Conservation (phyloP, 2,329 filamentous ascomycete genomes). For the Cladobotryum mycophilum region DNA sequence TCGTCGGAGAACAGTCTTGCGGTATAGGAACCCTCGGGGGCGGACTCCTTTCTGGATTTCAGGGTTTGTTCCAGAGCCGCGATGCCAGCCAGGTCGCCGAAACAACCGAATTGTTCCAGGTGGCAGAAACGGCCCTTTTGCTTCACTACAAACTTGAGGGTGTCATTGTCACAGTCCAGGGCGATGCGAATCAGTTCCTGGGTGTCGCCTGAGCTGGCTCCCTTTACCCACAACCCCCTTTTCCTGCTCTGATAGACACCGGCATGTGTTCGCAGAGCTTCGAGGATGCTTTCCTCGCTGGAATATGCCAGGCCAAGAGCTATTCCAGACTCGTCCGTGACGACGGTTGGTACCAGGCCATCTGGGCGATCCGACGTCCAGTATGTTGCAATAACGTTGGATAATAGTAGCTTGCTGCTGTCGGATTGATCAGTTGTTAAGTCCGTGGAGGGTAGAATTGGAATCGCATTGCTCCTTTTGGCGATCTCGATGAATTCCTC, state of each 20-base stretch:
- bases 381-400: slow-evolving; percentile 64
- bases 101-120: slow-evolving; percentile 85
- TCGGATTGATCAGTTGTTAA: slow-evolving; percentile 65
- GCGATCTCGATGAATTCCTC: slow-evolving; percentile 42
- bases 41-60: slow-evolving; percentile 70
- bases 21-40: slow-evolving; percentile 88
- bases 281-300: slow-evolving; percentile 80
- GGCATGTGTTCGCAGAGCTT: slow-evolving; percentile 69
- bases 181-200: slow-evolving; percentile 82
- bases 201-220: slow-evolving; percentile 86
- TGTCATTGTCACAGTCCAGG: slow-evolving; percentile 90
- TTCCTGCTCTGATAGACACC: slow-evolving; percentile 97
- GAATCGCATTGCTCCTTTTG: slow-evolving; percentile 53
- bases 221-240: slow-evolving; percentile 94
- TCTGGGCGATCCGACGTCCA: slow-evolving; percentile 79
- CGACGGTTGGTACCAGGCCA: slow-evolving; percentile 80
- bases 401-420: slow-evolving; percentile 49
- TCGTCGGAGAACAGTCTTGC: slow-evolving; percentile 86
- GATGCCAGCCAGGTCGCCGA: slow-evolving; percentile 76
- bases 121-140: slow-evolving; percentile 95
- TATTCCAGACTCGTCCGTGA: slow-evolving; percentile 79
- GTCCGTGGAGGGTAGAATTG: slow-evolving; percentile 64
- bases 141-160: slow-evolving; percentile 79
- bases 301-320: slow-evolving; percentile 91
- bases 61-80: slow-evolving; percentile 83